These are phyloP conservation scores for Endocalyx cinctus DNA, from an alignment of 2,329 filamentous ascomycete species.

Conservation along the genomic window DNA sequence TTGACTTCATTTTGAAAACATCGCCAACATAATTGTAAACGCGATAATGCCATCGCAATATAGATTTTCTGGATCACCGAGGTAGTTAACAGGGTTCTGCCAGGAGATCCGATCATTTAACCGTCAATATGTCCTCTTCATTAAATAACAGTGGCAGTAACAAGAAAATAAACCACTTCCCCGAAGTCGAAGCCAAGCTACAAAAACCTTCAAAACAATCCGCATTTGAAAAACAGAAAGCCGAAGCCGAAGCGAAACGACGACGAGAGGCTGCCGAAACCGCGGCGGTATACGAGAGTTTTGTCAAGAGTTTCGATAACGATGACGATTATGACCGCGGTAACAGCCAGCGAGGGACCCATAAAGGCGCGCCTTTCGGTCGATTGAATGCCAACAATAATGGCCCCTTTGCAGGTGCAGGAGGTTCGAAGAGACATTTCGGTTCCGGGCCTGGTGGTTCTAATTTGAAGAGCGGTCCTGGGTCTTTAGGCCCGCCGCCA, in stretches of 20 bases:
- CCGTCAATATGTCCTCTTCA: conserved; percentile 43
- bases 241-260: conserved; percentile 84
- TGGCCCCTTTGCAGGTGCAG: conserved; percentile 25
- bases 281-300: conserved; percentile 80
- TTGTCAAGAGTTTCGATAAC: conserved; percentile 73
- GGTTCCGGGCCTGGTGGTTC: conserved; percentile 47
- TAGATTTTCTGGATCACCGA: too few relatives aligned
- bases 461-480: conserved; percentile 55
- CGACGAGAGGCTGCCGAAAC: conserved; percentile 81
- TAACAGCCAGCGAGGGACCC: too few relatives aligned
- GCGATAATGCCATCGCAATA: too few relatives aligned
- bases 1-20: too few relatives aligned
- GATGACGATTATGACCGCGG: conserved; percentile 43
- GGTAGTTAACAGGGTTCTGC: too few relatives aligned
- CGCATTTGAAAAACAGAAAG: conserved; percentile 81
- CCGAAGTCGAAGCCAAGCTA: conserved; percentile 71
- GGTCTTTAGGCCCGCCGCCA: conserved; percentile 54
- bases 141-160: too few relatives aligned
- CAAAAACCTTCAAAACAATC: conserved; percentile 79
- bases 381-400: conserved; percentile 24
- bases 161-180: conserved; percentile 54
- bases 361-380: conserved; percentile 15
- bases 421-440: conserved; percentile 59
- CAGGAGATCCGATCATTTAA: too few relatives aligned
- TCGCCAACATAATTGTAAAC: too few relatives aligned